These are phyloP conservation scores for Senecio squalidus DNA, from an alignment of 140 eudicot species.

Conservation along the genomic window DNA sequence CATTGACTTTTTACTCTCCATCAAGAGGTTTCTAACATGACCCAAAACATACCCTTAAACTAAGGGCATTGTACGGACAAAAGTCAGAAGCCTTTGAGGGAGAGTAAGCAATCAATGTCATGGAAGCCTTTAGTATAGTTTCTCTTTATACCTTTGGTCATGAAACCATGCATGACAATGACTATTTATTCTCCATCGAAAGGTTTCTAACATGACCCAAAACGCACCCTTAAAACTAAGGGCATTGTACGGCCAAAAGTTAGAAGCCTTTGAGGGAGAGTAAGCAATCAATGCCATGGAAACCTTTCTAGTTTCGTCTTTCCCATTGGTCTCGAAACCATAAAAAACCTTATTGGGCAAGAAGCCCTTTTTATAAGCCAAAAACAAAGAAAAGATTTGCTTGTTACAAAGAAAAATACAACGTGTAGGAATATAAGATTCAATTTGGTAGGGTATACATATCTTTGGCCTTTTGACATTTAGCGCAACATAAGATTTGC, in stretches of 20 bases:
- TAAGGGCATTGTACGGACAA: too few species aligned
- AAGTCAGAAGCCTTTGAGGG: too few species aligned
- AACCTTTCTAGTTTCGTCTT: background rate
- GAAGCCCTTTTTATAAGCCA: constrained; percentile 34
- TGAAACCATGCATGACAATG: background rate
- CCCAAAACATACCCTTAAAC: too few species aligned
- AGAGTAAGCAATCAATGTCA: too few species aligned
- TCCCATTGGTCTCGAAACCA: constrained; percentile 27
- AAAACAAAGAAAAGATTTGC: constrained; percentile 7
- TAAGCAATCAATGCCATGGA: constrained; percentile 27
- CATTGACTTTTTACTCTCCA: background rate
- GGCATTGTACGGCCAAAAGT: background rate
- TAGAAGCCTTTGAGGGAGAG: constrained; percentile 39
- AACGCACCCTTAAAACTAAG: background rate
- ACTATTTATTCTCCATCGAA: constrained; percentile 11
- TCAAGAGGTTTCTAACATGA: background rate
- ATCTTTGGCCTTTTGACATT: constrained; percentile 35
- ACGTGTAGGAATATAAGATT: constrained; percentile 7
- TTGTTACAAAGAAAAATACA: constrained; percentile 2
- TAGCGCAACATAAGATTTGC: constrained; percentile 28
- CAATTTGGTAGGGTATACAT: constrained; percentile 32
- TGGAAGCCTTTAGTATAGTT: too few species aligned
- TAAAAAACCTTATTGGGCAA: constrained; percentile 25
- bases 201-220: constrained; percentile 1
- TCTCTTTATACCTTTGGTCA: background rate